Conservation (phyloP, 768 basidiomycete species). For the Leccinum barrowsii region DNA sequence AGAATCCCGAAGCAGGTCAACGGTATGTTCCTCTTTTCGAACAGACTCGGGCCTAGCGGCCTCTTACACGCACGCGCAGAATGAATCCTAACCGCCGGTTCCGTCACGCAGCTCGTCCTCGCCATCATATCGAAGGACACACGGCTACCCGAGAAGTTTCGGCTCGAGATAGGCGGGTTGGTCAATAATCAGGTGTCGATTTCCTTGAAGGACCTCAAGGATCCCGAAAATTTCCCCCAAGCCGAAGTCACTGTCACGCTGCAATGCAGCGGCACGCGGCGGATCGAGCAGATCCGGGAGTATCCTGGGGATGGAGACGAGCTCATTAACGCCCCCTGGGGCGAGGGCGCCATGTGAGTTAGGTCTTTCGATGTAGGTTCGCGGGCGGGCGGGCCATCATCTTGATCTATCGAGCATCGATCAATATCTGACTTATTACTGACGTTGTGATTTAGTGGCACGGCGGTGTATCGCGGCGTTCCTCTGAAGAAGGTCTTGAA, state of each 20-base stretch:
- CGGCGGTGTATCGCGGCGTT: constrained; percentile 51
- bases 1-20: no score
- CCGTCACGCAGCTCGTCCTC: no score
- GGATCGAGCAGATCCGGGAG: constrained; percentile 48
- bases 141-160: constrained; percentile 20
- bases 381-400: neutral
- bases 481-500: constrained; percentile 53
- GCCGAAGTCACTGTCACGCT: constrained; percentile 47
- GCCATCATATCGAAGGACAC: no score
- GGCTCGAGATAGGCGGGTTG: constrained; percentile 49
- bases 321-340: constrained; percentile 50
- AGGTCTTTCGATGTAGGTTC: constrained; percentile 6
- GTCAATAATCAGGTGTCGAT: constrained; percentile 44
- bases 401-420: neutral
- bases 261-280: constrained; percentile 53
- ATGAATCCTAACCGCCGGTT: no score
- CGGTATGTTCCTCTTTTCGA: no score
- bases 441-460: constrained; percentile 34
- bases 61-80: no score
- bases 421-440: neutral
- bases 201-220: constrained; percentile 46
- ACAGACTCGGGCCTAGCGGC: no score
- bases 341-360: constrained; percentile 47
- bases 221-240: constrained; percentile 33
- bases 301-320: constrained; percentile 57